phyloP scores from a whole-genome alignment of 1,284 basidiomycete species.

The Grifola frondosa region DNA sequence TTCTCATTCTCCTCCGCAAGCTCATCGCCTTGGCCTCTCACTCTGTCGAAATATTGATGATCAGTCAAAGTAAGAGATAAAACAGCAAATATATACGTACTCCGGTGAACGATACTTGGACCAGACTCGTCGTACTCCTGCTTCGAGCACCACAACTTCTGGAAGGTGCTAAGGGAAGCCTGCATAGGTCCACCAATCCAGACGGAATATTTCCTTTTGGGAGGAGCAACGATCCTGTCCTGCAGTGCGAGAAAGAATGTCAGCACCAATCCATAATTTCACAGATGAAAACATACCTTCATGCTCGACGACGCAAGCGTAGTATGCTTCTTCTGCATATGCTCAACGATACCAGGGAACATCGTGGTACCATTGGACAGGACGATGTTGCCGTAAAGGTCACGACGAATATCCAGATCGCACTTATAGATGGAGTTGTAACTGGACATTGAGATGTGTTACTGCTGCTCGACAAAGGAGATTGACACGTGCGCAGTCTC shows the following conservation, averaged over 20 bases:
- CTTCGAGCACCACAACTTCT: slow-evolving; percentile 88
- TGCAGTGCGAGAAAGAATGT: slow-evolving; percentile 27
- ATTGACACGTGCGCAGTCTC: slow-evolving; percentile 73
- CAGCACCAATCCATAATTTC: neutral
- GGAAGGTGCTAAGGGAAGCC: slow-evolving; percentile 93
- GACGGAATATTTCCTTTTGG: slow-evolving; percentile 90
- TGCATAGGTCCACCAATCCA: slow-evolving; percentile 98
- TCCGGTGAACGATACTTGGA: slow-evolving; percentile 80
- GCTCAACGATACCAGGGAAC: slow-evolving; percentile 94
- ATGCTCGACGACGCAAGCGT: slow-evolving; percentile 77
- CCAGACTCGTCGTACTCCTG: slow-evolving; percentile 87
- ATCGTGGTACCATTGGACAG: slow-evolving; percentile 94
- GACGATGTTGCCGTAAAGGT: slow-evolving; percentile 89
- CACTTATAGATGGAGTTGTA: slow-evolving; percentile 86
- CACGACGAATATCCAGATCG: slow-evolving; percentile 78
- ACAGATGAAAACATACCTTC: slow-evolving; percentile 73
- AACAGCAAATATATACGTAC: too few relatives aligned
- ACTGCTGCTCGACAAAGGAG: too few relatives aligned
- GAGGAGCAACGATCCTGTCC: slow-evolving; percentile 90
- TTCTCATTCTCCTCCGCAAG: slow-evolving; percentile 48
- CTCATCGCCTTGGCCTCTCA: slow-evolving; percentile 47
- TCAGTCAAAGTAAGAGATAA: too few relatives aligned
- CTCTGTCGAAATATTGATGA: too few relatives aligned
- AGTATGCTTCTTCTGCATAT: slow-evolving; percentile 96
- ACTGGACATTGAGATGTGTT: too few relatives aligned